A percentile compares a stretch with the other conserved stretches of the same genome.
Evolutionary conservation across 331 rosid species (phyloP).

Genomic region (Acacia pycnantha): DNA sequence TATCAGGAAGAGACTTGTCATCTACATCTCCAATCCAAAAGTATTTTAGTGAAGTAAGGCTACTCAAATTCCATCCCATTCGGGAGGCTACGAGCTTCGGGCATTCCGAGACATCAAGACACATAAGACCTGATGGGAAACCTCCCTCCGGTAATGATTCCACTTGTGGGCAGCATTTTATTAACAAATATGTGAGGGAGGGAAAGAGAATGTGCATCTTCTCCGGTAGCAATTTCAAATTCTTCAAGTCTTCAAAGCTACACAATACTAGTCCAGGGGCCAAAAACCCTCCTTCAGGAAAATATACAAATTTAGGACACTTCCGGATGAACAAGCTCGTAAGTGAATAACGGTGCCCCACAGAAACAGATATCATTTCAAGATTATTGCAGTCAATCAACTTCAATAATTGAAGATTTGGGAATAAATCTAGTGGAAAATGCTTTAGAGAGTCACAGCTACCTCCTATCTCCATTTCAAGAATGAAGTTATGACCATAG

Average conservation of each 20-base stretch:
- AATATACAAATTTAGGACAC: background rate
- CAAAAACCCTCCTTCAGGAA: slow-evolving; percentile 22
- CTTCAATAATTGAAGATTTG: background rate
- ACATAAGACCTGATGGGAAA: slow-evolving; percentile 12
- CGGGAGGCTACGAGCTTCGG: background rate
- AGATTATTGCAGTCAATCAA: background rate
- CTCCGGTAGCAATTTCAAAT: slow-evolving; percentile 20
- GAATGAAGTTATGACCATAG: background rate
- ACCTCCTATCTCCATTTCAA: background rate
- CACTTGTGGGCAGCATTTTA: slow-evolving; percentile 3
- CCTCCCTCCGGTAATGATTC: slow-evolving; percentile 26
- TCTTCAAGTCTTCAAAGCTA: background rate
- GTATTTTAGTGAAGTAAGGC: background rate
- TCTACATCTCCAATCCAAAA: background rate
- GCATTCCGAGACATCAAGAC: background rate
- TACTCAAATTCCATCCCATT: slow-evolving; percentile 8
- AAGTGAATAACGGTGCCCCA: background rate
- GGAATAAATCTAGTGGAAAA: slow-evolving; percentile 7
- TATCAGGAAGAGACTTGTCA: slow-evolving; percentile 26
- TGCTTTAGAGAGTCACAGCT: background rate
- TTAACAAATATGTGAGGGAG: fast-evolving
- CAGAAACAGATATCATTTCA: background rate
- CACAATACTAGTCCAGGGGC: background rate
- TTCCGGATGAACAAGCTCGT: background rate
- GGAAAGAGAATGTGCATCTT: slow-evolving; percentile 22